phyloP scores from a whole-genome alignment of 441 rosid species.

The Adansonia rubrostipa region DNA sequence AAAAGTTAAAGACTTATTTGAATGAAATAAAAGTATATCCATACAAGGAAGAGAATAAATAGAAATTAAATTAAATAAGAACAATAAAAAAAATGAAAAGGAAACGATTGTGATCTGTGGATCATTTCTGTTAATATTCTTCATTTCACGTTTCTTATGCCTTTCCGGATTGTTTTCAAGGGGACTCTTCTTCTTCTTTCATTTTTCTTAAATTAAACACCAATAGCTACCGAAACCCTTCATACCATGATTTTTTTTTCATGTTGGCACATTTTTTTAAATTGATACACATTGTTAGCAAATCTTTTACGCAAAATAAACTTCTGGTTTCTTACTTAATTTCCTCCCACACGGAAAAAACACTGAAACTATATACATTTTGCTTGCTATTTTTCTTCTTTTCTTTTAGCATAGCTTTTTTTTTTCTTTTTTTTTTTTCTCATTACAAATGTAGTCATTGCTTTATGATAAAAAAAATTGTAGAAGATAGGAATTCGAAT shows the following conservation, averaged over 20 bases:
- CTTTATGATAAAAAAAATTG: too few species aligned
- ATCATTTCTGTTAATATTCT: not conserved
- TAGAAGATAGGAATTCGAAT: too few species aligned
- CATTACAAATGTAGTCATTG: too few species aligned
- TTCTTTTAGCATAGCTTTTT: too few species aligned
- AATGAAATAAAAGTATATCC: not conserved
- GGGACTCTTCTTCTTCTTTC: not conserved
- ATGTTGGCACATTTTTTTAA: not conserved
- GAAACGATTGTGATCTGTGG: not conserved
- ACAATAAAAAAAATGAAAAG: not conserved
- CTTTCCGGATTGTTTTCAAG: not conserved
- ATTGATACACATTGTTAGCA: not conserved
- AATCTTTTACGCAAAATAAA: not conserved
- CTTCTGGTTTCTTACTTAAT: not conserved
- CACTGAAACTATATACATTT: constrained; percentile 1
- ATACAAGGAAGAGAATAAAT: not conserved
- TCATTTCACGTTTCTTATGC: not conserved
- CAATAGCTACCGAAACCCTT: not conserved
- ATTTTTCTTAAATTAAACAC: not conserved
- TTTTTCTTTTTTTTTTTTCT: not conserved
- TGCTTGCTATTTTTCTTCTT: too few species aligned
- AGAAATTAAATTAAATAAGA: not conserved
- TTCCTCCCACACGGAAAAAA: constrained; percentile 39
- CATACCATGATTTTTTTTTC: too few species aligned
- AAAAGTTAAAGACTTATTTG: too few species aligned